These are phyloP conservation scores for Herpetomonas muscarum DNA, from an alignment of 208 protist genomes.

Conservation along the genomic window DNA sequence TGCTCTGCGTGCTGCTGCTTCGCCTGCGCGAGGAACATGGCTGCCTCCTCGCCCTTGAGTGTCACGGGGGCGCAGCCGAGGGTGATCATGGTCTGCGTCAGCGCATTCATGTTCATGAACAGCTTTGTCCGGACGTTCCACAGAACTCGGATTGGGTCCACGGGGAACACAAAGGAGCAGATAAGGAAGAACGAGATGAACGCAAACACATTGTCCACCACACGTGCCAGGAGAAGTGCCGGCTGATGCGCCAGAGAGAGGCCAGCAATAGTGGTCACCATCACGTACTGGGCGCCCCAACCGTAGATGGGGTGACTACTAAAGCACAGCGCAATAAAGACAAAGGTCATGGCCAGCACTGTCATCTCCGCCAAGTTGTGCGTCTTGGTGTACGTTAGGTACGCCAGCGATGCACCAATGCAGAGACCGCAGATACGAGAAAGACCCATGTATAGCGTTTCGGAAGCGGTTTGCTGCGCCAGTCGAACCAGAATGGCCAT, in stretches of 20 bases:
- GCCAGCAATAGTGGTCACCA: constrained; percentile 26
- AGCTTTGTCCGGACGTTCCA: constrained; percentile 32
- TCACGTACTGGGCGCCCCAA: constrained; percentile 25
- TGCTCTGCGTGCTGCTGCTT: constrained; percentile 6
- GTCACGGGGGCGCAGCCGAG: constrained; percentile 35
- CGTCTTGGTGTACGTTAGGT: constrained; percentile 16
- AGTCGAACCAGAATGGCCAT: constrained; percentile 58
- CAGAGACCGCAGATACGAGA: constrained; percentile 37
- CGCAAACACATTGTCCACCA: constrained; percentile 36
- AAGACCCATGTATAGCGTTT: constrained; percentile 37
- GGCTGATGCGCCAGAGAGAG: constrained; percentile 2
- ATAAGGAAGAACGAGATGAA: constrained; percentile 48
- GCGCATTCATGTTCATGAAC: constrained; percentile 15
- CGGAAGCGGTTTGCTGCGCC: constrained; percentile 38
- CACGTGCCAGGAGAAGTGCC: constrained; percentile 21
- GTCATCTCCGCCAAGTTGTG: constrained; percentile 20
- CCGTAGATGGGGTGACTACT: constrained; percentile 21
- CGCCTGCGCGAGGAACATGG: constrained; percentile 12
- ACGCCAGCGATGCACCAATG: constrained; percentile 29
- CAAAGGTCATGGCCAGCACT: constrained; percentile 16
- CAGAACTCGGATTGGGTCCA: constrained; percentile 46
- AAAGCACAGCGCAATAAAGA: constrained; percentile 23
- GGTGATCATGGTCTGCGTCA: constrained; percentile 17
- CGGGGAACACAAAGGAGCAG: constrained; percentile 44
- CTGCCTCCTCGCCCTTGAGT: constrained; percentile 20